Conservation (phyloP, 129 eudicot species). For the Cynara cardunculus region DNA sequence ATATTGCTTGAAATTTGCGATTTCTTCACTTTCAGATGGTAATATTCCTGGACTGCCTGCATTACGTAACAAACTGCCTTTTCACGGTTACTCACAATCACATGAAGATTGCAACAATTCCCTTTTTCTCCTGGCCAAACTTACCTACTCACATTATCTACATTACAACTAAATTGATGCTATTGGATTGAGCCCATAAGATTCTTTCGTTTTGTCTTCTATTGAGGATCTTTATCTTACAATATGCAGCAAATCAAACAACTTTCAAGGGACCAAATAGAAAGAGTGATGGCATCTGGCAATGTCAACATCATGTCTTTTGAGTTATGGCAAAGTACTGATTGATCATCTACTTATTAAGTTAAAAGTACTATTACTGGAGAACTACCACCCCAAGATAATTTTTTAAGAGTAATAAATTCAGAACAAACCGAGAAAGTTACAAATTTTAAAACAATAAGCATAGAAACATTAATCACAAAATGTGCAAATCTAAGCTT, state of each 20-base stretch:
- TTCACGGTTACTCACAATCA: neutral
- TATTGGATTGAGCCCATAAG: neutral
- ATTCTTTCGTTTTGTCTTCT: no score
- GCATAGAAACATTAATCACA: neutral
- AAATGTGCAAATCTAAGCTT: neutral
- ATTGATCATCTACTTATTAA: neutral
- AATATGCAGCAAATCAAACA: no score
- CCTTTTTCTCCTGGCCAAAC: no score
- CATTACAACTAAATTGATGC: neutral
- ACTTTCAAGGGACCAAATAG: no score
- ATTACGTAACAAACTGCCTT: neutral
- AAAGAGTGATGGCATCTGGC: no score
- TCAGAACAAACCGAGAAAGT: neutral
- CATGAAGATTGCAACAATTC: neutral
- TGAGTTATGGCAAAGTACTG: neutral
- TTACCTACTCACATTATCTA: neutral
- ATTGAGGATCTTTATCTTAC: neutral
- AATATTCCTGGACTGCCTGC: slow-evolving; percentile 59
- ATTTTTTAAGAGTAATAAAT: neutral
- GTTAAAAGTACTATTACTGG: neutral
- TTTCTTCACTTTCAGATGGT: slow-evolving; percentile 33
- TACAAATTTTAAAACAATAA: neutral
- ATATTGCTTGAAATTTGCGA: neutral
- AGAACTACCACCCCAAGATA: neutral
- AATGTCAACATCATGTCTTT: neutral